phyloP scores from a whole-genome alignment of 352 stramenopile genomes.

The Phytopythium vexans region DNA sequence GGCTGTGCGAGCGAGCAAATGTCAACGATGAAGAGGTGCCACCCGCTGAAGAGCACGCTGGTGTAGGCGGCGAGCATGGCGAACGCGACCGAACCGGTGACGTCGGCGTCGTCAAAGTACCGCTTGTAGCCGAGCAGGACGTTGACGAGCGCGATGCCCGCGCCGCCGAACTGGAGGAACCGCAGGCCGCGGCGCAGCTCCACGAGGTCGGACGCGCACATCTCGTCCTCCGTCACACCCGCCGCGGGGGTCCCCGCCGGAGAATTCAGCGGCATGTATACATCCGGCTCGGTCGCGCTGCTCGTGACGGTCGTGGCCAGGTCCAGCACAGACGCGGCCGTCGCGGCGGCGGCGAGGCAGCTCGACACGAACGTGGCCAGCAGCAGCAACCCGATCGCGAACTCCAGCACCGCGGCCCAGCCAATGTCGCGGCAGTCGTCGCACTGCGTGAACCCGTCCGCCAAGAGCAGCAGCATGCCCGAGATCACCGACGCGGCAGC shows the following conservation, averaged over 20 bases:
- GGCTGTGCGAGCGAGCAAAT: background rate
- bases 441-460: constrained; percentile 20
- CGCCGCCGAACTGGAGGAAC: constrained; percentile 24
- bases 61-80: background rate
- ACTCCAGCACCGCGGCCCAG: constrained; percentile 22
- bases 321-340: background rate
- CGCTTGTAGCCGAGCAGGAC: constrained; percentile 24
- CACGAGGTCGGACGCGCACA: constrained; percentile 12
- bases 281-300: background rate
- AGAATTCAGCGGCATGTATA: constrained; percentile 10
- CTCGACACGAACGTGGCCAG: constrained; percentile 17
- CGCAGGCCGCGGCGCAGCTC: constrained; percentile 15
- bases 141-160: constrained; percentile 23
- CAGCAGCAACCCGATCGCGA: constrained; percentile 21
- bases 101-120: constrained; percentile 12
- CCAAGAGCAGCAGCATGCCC: constrained; percentile 18
- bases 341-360: constrained; percentile 13
- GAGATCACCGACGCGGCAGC: constrained; percentile 12
- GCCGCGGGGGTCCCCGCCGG: constrained; percentile 10
- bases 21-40: constrained; percentile 2
- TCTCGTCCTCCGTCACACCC: constrained; percentile 7
- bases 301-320: constrained; percentile 4
- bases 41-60: constrained; percentile 4
- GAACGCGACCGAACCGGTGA: background rate
- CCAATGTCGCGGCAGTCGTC: constrained; percentile 11